Percentiles rank a stretch among this genome's conserved stretches.
phyloP scores from a whole-genome alignment of 495 filamentous ascomycete species.

The Ramalina peruviana region DNA sequence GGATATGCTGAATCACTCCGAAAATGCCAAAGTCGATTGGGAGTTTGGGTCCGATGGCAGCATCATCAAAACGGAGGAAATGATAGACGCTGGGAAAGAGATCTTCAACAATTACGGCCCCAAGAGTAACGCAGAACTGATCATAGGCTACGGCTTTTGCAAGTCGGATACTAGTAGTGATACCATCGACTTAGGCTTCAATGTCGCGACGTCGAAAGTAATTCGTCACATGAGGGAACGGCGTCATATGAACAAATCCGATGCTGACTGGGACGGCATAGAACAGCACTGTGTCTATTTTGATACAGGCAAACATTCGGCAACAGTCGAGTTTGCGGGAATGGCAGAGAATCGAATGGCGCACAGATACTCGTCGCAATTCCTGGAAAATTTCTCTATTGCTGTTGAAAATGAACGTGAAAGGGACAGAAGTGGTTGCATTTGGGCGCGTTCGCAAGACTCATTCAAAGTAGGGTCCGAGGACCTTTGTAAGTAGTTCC shows the following conservation, averaged over 20 bases:
- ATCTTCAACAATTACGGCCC: conserved; percentile 58
- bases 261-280: neutral
- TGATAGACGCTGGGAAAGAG: conserved; percentile 34
- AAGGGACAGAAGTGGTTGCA: neutral
- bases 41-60: conserved; percentile 33
- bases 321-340: no score
- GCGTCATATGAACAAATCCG: neutral
- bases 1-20: conserved; percentile 47
- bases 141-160: conserved; percentile 58
- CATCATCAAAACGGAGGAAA: conserved; percentile 33
- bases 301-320: no score
- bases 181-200: conserved; percentile 34
- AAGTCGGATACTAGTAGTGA: conserved; percentile 42
- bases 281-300: conserved; percentile 17
- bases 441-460: neutral
- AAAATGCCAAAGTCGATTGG: conserved; percentile 47
- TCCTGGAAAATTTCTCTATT: conserved; percentile 13
- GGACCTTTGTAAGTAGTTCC: neutral
- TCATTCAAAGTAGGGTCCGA: no score
- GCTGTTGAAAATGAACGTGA: conserved; percentile 14
- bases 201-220: neutral
- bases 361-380: conserved; percentile 7
- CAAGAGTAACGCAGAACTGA: conserved; percentile 51
- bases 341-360: no score
- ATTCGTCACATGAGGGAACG: neutral